Conservation (phyloP, 2,329 filamentous ascomycete species). For the Metarhizium humberi region DNA sequence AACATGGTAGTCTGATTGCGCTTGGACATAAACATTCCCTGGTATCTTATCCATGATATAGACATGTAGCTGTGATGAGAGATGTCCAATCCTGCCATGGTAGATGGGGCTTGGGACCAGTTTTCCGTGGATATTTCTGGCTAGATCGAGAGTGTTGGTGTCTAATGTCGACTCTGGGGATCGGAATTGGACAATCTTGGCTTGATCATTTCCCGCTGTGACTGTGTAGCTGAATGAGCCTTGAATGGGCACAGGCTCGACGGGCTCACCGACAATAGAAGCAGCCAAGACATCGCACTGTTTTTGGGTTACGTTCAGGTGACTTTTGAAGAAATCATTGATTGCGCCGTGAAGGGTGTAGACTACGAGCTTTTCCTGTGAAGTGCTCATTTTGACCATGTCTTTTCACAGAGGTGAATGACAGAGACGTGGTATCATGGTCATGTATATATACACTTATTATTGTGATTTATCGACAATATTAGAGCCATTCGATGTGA, state of each 20-base stretch:
- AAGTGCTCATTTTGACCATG: no score
- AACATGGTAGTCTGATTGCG: not conserved
- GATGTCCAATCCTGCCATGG: constrained; percentile 8
- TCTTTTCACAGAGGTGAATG: no score
- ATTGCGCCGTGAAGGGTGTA: no score
- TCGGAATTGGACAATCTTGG: constrained; percentile 12
- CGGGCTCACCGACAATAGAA: no score
- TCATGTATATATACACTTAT: no score
- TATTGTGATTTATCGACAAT: no score
- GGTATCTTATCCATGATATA: constrained; percentile 11
- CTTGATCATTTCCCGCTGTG: constrained; percentile 1
- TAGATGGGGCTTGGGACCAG: constrained; percentile 6
- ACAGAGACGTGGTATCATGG: no score
- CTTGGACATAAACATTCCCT: constrained; percentile 8
- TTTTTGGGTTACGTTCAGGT: no score
- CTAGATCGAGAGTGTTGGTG: constrained; percentile 2
- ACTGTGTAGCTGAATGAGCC: constrained; percentile 10
- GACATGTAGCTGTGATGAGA: constrained; percentile 3
- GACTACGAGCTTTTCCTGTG: no score
- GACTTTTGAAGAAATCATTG: no score
- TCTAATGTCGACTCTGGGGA: constrained; percentile 3
- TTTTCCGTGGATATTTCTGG: not conserved
- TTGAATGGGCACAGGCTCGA: constrained; percentile 4
- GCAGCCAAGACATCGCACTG: no score
- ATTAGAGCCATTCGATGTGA: no score